phyloP scores from a whole-genome alignment of 179 eudicot genomes.

The Heliamphora pulchella region DNA sequence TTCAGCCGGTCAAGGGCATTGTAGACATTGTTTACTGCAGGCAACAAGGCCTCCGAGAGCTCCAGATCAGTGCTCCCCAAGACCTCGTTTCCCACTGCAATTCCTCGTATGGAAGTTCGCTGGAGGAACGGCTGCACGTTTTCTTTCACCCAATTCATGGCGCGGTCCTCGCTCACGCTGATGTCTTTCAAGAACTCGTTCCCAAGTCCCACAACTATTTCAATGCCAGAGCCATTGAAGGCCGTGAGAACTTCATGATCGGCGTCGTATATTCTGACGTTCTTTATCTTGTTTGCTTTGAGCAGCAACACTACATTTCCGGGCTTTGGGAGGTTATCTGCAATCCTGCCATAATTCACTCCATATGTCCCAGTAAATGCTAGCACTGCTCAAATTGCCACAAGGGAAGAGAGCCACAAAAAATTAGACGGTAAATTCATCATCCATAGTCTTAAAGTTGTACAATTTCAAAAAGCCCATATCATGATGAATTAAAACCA shows the following conservation, averaged over 20 bases:
- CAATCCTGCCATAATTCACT: constrained; percentile 73
- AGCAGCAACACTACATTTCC: constrained; percentile 69
- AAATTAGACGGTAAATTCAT: neutral
- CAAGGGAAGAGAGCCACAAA: constrained; percentile 8
- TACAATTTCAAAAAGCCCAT: neutral
- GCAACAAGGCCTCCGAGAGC: constrained; percentile 55
- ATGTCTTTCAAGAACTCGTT: constrained; percentile 56
- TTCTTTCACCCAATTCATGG: constrained; percentile 62
- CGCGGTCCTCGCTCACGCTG: constrained; percentile 43
- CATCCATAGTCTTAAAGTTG: neutral
- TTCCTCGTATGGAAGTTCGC: constrained; percentile 50
- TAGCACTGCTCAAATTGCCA: constrained; percentile 16
- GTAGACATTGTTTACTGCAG: constrained; percentile 56
- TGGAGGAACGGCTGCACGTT: constrained; percentile 63
- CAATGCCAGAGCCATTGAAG: constrained; percentile 56
- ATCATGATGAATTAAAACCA: neutral
- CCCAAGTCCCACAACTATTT: constrained; percentile 52
- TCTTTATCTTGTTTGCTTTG: constrained; percentile 58
- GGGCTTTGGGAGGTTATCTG: constrained; percentile 71
- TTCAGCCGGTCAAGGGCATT: constrained; percentile 41
- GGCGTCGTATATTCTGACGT: constrained; percentile 76
- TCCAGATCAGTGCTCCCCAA: constrained; percentile 44
- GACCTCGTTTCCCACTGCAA: constrained; percentile 82
- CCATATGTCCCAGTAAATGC: constrained; percentile 79
- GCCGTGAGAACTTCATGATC: constrained; percentile 58